Percentiles rank a stretch among this genome's conserved stretches.
Conservation (phyloP, 805 yeast species). For the Dipodascopsis tothii region DNA sequence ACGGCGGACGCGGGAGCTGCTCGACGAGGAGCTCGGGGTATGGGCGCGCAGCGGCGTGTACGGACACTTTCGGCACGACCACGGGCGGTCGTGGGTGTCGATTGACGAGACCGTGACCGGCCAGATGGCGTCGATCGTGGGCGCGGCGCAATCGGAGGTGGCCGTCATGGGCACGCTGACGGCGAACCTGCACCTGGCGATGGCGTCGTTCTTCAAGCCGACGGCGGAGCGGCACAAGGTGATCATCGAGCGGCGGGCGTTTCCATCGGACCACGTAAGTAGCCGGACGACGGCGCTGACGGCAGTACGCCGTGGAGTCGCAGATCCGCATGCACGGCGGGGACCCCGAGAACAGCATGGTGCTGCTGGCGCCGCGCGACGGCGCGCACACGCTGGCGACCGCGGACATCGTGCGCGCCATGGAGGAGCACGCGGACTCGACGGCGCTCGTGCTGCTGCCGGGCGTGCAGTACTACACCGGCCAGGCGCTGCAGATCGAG, state of each 20-base stretch:
- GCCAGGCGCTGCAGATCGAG: constrained; percentile 73
- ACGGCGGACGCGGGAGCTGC: constrained; percentile 45
- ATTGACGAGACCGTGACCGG: constrained; percentile 72
- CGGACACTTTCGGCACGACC: constrained; percentile 60
- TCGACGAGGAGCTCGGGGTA: constrained; percentile 63
- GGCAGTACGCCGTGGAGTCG: constrained; percentile 63
- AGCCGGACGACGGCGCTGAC: not conserved
- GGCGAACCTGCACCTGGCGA: constrained; percentile 65
- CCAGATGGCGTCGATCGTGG: constrained; percentile 63
- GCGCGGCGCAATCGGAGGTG: constrained; percentile 68
- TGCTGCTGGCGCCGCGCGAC: constrained; percentile 55
- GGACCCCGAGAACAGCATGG: constrained; percentile 46
- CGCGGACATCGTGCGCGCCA: constrained; percentile 50
- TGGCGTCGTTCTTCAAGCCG: constrained; percentile 71
- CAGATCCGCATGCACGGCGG: constrained; percentile 57
- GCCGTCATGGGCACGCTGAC: constrained; percentile 86
- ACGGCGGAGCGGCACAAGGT: constrained; percentile 49
- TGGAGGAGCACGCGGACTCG: constrained; percentile 50
- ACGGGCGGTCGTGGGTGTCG: constrained; percentile 67
- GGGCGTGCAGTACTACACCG: constrained; percentile 88
- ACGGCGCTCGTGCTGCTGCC: constrained; percentile 72
- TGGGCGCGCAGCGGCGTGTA: constrained; percentile 81
- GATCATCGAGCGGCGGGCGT: constrained; percentile 76
- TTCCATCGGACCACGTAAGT: constrained; percentile 68
- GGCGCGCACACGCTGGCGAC: constrained; percentile 54